These are phyloP conservation scores for Mycena citricolor DNA, from an alignment of 1,284 basidiomycete genomes.

Conservation along the genomic window DNA sequence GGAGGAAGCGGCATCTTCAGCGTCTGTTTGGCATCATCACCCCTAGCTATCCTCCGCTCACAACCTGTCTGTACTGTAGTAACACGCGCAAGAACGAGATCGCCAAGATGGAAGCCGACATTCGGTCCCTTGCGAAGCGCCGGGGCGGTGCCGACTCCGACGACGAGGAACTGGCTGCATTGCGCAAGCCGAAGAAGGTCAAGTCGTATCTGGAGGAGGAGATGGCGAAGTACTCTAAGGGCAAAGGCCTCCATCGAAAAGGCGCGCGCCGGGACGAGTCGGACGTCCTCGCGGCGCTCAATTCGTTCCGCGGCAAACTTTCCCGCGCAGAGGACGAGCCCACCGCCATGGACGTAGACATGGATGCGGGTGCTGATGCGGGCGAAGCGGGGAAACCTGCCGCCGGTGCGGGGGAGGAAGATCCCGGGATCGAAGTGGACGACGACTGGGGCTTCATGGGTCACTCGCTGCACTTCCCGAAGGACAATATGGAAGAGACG, in stretches of 20 bases:
- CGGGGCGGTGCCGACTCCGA: slow-evolving; percentile 41
- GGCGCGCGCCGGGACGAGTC: slow-evolving; percentile 68
- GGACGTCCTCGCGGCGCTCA: slow-evolving; percentile 72
- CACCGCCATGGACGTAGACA: slow-evolving; percentile 24
- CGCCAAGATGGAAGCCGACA: slow-evolving; percentile 83
- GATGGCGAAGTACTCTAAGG: slow-evolving; percentile 74
- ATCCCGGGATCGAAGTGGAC: slow-evolving; percentile 74
- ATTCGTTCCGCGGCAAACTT: slow-evolving; percentile 71
- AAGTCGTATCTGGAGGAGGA: slow-evolving; percentile 79
- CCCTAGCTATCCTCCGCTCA: slow-evolving; percentile 1
- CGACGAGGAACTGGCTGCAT: slow-evolving; percentile 59
- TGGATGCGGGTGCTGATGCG: slow-evolving; percentile 19
- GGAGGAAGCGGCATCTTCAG: slow-evolving; percentile 56
- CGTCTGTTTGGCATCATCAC: slow-evolving; percentile 38
- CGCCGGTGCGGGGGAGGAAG: slow-evolving; percentile 35
- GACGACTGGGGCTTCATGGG: slow-evolving; percentile 78
- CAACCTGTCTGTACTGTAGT: slow-evolving; percentile 36
- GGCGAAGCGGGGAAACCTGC: slow-evolving; percentile 9
- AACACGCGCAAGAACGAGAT: slow-evolving; percentile 76
- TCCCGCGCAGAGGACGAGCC: slow-evolving; percentile 44
- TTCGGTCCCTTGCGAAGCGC: slow-evolving; percentile 68
- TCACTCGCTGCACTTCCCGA: slow-evolving; percentile 76
- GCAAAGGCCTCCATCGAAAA: slow-evolving; percentile 60
- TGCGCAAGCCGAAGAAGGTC: slow-evolving; percentile 57
- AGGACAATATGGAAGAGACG: slow-evolving; percentile 75